Evolutionary conservation across 2,329 filamentous ascomycete species (phyloP), one percentile per base, ranked within the genome.

Genomic region (Teratosphaeria destructans): DNA sequence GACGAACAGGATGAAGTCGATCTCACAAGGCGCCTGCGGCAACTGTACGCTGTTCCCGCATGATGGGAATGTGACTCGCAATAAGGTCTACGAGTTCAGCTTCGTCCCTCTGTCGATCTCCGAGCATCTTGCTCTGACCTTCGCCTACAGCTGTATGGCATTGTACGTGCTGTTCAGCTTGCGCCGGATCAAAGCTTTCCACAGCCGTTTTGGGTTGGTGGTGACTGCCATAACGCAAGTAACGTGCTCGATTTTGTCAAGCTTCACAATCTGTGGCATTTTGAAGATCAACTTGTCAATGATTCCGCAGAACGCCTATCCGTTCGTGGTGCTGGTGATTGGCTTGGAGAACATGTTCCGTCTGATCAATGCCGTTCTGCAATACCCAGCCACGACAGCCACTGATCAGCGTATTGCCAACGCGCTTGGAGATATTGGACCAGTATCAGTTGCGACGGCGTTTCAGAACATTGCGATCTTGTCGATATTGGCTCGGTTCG

Each of bases 251-350:
- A 85, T 91, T 66, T 79, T 89, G 73, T 89, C 88, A 3, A 91
- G 88, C 72, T 89, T 93, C 68, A 90, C 88, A 0, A 79, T 93
- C 43, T 92, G 89, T 68, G 87, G 87, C 37, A 79, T 90, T 54
- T 80, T 90, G 63, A 86, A 87, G 62, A 82, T 92, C 67, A 87
- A 92, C 67, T 76, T 93, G 16, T 88, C 87, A 10, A 84, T 83
- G 64, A 87, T 93, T 56, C 89, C 89, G 2, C 81, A 85, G 61
- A 86, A 86, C 57, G 84, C 84, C 39, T 93, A 91, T 69, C 89
- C 89, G 0, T 80, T 90, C 10, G 86, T 90, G n/a, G 82, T 92
- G 8, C 79, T 91, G 47, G 82, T 85, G 47, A 86, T 90, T 75
- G 90, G 89, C 56, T 76, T 92, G 35, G 88, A 91, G 67, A 91